These are phyloP conservation scores for Pythium sukuiense DNA, from an alignment of 352 stramenopile species.

Conservation along the genomic window DNA sequence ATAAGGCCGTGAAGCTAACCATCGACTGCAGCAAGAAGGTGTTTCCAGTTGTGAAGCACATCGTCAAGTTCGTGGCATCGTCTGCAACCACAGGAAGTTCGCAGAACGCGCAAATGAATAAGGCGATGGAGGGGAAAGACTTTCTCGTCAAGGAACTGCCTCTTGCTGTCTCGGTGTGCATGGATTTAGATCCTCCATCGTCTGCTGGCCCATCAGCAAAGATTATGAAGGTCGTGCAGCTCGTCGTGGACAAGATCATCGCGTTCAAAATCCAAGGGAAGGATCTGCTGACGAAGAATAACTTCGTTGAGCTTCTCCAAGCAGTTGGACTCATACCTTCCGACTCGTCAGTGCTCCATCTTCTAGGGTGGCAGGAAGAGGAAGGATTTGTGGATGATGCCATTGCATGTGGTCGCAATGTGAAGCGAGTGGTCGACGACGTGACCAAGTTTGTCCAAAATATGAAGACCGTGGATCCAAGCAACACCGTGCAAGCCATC, in stretches of 20 bases:
- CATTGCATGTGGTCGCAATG: slow-evolving; percentile 10
- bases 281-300: neutral
- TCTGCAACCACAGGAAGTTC: slow-evolving; percentile 27
- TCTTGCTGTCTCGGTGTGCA: slow-evolving; percentile 36
- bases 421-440: slow-evolving; percentile 16
- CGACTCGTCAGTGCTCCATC: neutral
- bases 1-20: slow-evolving; percentile 17
- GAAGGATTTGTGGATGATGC: neutral
- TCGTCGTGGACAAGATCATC: slow-evolving; percentile 26
- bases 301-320: slow-evolving; percentile 7
- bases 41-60: slow-evolving; percentile 34
- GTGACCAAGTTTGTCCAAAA: slow-evolving; percentile 4
- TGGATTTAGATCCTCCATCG: slow-evolving; percentile 34
- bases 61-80: slow-evolving; percentile 37
- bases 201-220: slow-evolving; percentile 15
- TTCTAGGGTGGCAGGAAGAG: neutral
- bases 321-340: slow-evolving; percentile 4
- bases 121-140: slow-evolving; percentile 41
- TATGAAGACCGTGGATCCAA: neutral
- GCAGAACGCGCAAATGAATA: slow-evolving; percentile 30
- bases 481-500: slow-evolving; percentile 8
- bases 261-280: slow-evolving; percentile 10
- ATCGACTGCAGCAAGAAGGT: slow-evolving; percentile 43
- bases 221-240: slow-evolving; percentile 33
- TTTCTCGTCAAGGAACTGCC: slow-evolving; percentile 48